Evolutionary conservation across 257 asterid species (phyloP).

Genomic region (Cordia subcordata): DNA sequence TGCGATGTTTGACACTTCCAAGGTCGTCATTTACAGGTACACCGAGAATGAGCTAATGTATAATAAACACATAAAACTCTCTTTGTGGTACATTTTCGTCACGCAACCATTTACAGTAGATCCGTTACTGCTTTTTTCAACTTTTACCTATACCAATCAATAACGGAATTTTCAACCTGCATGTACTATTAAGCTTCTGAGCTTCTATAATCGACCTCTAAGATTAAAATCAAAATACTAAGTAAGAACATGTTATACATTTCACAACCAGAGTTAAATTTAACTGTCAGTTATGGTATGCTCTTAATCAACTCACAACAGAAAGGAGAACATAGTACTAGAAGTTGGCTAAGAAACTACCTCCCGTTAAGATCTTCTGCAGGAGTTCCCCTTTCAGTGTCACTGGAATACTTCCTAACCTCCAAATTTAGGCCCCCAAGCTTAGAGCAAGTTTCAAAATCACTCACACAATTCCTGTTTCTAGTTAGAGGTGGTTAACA

Average conservation of each 20-base stretch:
- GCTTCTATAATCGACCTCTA: too few species aligned
- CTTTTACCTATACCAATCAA: too few species aligned
- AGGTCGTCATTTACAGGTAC: too few species aligned
- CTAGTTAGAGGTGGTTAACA: conserved; percentile 28
- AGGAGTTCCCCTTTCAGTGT: conserved; percentile 34
- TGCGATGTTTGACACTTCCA: too few species aligned
- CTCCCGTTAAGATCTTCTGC: conserved; percentile 45
- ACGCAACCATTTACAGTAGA: too few species aligned
- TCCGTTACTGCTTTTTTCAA: too few species aligned
- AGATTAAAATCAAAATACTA: too few species aligned
- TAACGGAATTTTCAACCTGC: too few species aligned
- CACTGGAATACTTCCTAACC: conserved; percentile 50
- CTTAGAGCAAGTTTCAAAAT: conserved; percentile 80
- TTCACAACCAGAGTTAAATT: neutral
- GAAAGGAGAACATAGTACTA: conserved; percentile 12
- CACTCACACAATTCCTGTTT: conserved; percentile 57
- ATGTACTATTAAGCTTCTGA: too few species aligned
- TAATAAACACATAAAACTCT: too few species aligned
- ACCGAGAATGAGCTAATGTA: too few species aligned
- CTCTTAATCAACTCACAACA: conserved; percentile 1
- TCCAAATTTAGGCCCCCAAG: conserved; percentile 83
- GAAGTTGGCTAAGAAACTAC: conserved; percentile 37
- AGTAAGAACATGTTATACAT: neutral
- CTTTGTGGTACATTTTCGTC: too few species aligned
- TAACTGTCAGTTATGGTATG: neutral